These are phyloP conservation scores for Astragalus membranaceus DNA, from an alignment of 306 rosid genomes.

Conservation along the genomic window DNA sequence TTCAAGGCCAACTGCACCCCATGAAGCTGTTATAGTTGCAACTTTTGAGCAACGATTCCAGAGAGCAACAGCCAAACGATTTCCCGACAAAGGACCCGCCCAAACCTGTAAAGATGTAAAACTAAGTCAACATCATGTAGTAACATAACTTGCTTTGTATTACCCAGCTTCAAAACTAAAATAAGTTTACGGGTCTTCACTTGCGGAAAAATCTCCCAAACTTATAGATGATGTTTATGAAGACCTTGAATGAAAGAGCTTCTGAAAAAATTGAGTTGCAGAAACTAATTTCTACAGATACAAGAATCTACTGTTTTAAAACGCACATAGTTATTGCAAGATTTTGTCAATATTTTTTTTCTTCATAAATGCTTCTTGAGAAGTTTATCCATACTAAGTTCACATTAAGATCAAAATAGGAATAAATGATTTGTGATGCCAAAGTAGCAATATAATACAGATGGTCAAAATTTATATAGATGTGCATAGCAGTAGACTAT, in stretches of 20 bases:
- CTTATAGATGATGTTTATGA: background rate
- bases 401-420: background rate
- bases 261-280: background rate
- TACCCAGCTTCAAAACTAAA: background rate
- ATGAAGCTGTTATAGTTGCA: conserved; percentile 47
- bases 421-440: background rate
- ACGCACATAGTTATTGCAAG: too few relatives aligned
- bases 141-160: too few relatives aligned
- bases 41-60: conserved; percentile 82
- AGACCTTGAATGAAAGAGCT: background rate
- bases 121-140: background rate
- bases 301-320: background rate
- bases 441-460: background rate
- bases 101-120: conserved; percentile 54
- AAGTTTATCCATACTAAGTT: too few relatives aligned
- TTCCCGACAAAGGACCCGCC: conserved; percentile 87
- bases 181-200: background rate
- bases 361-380: too few relatives aligned
- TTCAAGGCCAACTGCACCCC: conserved; percentile 68
- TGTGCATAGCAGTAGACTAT: background rate
- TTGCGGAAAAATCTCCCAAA: background rate
- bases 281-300: background rate
- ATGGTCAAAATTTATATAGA: background rate
- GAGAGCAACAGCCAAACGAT: conserved; percentile 58
- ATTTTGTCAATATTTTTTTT: too few relatives aligned